These are phyloP conservation scores for Pleodorina starrii DNA, from an alignment of 139 green algal genomes.

Conservation along the genomic window DNA sequence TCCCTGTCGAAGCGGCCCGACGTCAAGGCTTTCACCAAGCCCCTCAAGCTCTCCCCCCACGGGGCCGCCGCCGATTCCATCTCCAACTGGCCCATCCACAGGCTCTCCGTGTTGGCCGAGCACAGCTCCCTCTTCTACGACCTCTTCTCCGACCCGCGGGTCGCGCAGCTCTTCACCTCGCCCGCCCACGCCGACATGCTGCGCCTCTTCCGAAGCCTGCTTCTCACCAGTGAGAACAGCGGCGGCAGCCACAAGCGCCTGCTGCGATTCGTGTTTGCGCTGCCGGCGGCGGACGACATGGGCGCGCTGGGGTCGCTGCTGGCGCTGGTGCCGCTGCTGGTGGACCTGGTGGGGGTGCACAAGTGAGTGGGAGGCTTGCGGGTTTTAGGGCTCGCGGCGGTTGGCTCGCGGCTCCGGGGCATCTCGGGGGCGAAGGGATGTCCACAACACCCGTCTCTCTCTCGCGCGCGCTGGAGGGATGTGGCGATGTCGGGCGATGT, in stretches of 20 bases:
- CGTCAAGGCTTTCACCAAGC: constrained; percentile 27
- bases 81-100: neutral
- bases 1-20: constrained; percentile 24
- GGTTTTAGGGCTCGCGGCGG: too few relatives aligned
- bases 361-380: too few relatives aligned
- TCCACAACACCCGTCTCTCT: too few relatives aligned
- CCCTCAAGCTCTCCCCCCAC: neutral
- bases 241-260: constrained; percentile 47
- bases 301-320: constrained; percentile 41
- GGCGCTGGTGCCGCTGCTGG: constrained; percentile 41
- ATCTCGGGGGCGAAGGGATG: too few relatives aligned
- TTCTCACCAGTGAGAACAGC: constrained; percentile 32
- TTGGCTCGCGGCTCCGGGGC: too few relatives aligned
- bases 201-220: constrained; percentile 39
- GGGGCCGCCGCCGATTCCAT: neutral
- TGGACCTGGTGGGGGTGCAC: constrained; percentile 52
- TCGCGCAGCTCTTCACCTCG: neutral
- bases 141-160: constrained; percentile 12
- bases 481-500: too few relatives aligned
- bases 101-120: constrained; percentile 22
- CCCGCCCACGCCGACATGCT: neutral
- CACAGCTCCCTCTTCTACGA: constrained; percentile 38
- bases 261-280: constrained; percentile 51
- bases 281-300: constrained; percentile 49
- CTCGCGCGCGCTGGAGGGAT: too few relatives aligned